A percentile compares a stretch with the other conserved stretches of the same genome.
Conservation (phyloP, 2,329 filamentous ascomycete species). For the Monilinia fructigena region DNA sequence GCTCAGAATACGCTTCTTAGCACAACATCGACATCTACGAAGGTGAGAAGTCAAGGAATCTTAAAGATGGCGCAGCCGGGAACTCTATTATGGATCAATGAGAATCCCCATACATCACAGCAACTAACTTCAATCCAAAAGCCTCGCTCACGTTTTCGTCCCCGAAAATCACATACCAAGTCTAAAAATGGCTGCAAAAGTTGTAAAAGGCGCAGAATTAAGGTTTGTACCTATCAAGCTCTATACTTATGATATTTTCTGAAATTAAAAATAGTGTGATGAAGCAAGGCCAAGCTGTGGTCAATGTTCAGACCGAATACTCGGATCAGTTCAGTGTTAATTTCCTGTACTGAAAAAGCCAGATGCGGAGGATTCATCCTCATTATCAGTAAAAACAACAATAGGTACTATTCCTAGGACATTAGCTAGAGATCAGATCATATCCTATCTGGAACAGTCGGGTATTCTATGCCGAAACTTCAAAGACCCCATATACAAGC, state of each 20-base stretch:
- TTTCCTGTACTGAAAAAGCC: not conserved
- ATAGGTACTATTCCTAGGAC: not conserved
- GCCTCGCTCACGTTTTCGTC: not conserved
- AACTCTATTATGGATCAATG: slow-evolving; percentile 7
- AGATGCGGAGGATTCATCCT: not conserved
- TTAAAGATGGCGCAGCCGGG: not conserved
- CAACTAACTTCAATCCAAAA: not conserved
- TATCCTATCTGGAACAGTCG: slow-evolving; percentile 12
- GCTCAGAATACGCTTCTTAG: too few relatives aligned
- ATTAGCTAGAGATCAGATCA: slow-evolving; percentile 8
- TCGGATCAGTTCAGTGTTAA: slow-evolving; percentile 1
- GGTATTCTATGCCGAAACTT: not conserved
- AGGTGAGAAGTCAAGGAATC: not conserved
- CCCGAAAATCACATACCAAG: slow-evolving; percentile 18
- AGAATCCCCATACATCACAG: not conserved
- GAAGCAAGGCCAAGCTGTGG: slow-evolving; percentile 17
- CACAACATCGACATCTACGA: not conserved
- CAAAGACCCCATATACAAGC: slow-evolving; percentile 4
- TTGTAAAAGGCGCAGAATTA: slow-evolving; percentile 20
- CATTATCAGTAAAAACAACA: not conserved
- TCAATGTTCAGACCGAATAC: slow-evolving; percentile 5
- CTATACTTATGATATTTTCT: not conserved
- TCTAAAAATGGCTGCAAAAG: slow-evolving; percentile 19
- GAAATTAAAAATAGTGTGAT: slow-evolving; percentile 16
- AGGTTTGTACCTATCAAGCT: not conserved